phyloP scores from a whole-genome alignment of 2,329 filamentous ascomycete species.

The Pestalotiopsis sp. region DNA sequence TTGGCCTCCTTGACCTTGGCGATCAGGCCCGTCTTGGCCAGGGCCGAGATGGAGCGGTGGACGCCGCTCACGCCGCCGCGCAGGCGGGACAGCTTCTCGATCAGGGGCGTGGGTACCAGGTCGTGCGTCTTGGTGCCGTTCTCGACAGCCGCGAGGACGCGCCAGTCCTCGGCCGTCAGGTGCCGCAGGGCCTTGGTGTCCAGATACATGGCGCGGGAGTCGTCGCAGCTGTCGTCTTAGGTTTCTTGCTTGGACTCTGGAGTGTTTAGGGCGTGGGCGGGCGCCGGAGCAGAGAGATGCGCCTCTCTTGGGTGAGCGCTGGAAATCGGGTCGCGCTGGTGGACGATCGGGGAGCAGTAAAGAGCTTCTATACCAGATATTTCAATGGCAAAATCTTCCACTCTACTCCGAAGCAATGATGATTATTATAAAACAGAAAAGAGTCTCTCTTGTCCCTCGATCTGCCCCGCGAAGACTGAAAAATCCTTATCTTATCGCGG shows the following conservation, averaged over 20 bases:
- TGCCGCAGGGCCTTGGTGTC: constrained; percentile 94
- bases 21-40: constrained; percentile 91
- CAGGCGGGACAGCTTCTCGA: constrained; percentile 80
- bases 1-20: constrained; percentile 92
- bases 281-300: background rate
- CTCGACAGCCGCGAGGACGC: constrained; percentile 90
- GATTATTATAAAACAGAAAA: background rate
- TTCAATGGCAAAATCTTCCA: background rate
- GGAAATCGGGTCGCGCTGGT: too few relatives aligned
- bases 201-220: constrained; percentile 73
- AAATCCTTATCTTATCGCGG: background rate
- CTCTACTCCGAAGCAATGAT: background rate
- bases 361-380: background rate
- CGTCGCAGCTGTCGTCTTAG: background rate
- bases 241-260: background rate
- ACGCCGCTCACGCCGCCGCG: constrained; percentile 78
- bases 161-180: constrained; percentile 90
- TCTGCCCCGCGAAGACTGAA: background rate
- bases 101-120: constrained; percentile 87
- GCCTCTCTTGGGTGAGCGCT: background rate
- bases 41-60: constrained; percentile 82
- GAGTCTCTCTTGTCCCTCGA: background rate
- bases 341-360: too few relatives aligned
- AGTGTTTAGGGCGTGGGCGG: background rate
- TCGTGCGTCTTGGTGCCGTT: constrained; percentile 96